A percentile compares a stretch with the other conserved stretches of the same genome.
phyloP scores from a whole-genome alignment of 2,329 filamentous ascomycete genomes.

The Fusarium begoniae region DNA sequence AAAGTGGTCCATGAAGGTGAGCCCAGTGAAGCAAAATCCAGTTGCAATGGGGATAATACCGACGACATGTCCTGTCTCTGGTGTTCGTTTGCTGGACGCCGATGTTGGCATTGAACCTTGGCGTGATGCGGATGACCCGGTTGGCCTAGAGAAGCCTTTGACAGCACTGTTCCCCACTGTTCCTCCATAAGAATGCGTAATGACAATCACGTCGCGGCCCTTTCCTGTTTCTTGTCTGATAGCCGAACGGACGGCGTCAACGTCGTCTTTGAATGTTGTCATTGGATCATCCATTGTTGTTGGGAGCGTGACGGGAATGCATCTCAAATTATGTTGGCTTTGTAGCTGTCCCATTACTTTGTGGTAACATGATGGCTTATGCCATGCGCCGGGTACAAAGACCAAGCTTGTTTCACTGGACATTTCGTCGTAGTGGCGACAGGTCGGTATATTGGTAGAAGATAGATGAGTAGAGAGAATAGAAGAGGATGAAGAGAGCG shows the following conservation, averaged over 20 bases:
- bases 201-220: background rate
- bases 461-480: accelerated
- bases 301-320: background rate
- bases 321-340: background rate
- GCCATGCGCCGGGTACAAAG: background rate
- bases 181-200: background rate
- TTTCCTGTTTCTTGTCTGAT: background rate
- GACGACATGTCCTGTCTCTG: background rate
- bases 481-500: no score
- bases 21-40: background rate
- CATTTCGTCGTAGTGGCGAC: background rate
- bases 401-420: background rate
- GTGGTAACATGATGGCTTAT: background rate
- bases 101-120: background rate
- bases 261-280: background rate
- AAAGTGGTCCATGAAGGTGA: background rate
- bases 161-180: background rate
- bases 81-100: accelerated
- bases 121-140: background rate
- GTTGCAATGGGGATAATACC: background rate
- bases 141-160: background rate
- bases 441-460: accelerated
- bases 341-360: background rate
- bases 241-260: background rate
- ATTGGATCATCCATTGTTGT: background rate